A percentile compares a stretch with the other conserved stretches of the same genome.
Evolutionary conservation across 1,139 yeast species (phyloP).

Genomic region (Kodamaea arcana): DNA sequence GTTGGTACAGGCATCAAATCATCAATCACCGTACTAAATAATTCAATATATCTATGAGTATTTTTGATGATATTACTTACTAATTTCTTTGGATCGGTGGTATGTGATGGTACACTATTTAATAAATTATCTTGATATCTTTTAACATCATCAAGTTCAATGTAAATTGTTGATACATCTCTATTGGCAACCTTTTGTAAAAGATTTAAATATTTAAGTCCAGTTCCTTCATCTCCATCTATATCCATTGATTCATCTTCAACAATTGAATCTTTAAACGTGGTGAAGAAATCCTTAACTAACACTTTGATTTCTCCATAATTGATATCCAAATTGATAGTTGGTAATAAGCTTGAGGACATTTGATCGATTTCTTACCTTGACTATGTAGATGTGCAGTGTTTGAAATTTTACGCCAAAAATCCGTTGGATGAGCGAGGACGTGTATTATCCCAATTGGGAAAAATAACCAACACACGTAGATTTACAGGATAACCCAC

Average conservation of each 20-base stretch:
- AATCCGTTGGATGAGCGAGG: no score
- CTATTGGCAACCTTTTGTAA: slow-evolving; percentile 83
- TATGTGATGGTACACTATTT: slow-evolving; percentile 15
- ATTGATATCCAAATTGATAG: slow-evolving; percentile 59
- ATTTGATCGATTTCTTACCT: no score
- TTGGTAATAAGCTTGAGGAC: slow-evolving; percentile 38
- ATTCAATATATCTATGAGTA: slow-evolving; percentile 73
- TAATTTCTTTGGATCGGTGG: slow-evolving; percentile 30
- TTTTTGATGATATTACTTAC: slow-evolving; percentile 63
- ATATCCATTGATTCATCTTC: slow-evolving; percentile 16
- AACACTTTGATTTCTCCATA: slow-evolving; percentile 51
- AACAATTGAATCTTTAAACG: slow-evolving; percentile 46
- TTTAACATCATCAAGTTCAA: slow-evolving; percentile 83
- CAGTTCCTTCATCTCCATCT: slow-evolving; percentile 23
- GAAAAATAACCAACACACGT: no score
- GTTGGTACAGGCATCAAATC: slow-evolving; percentile 81
- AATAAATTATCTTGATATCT: slow-evolving; percentile 50
- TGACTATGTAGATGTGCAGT: no score
- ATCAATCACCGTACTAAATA: slow-evolving; percentile 74
- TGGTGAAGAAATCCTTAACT: slow-evolving; percentile 55
- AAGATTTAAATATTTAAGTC: slow-evolving; percentile 74
- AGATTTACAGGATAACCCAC: no score
- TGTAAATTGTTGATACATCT: slow-evolving; percentile 58
- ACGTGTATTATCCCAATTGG: neutral
- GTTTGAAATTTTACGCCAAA: no score